Evolutionary conservation across 2,329 filamentous ascomycete genomes (phyloP).

Genomic region (Aspergillus udagawae): DNA sequence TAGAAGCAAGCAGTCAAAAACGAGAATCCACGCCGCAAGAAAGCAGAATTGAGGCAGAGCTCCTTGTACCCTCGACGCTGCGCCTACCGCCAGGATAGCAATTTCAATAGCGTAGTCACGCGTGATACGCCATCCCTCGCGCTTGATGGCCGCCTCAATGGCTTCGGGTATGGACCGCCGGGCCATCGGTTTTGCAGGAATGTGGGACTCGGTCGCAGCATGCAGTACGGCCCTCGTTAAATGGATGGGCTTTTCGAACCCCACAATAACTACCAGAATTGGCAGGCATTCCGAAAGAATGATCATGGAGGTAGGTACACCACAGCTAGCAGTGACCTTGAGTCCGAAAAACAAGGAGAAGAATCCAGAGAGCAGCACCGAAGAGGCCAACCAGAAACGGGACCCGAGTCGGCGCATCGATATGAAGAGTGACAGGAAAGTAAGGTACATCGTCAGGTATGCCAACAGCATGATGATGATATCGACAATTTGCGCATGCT

Average conservation of each 20-base stretch:
- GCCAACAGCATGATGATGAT: constrained; percentile 97
- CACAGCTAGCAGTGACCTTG: constrained; percentile 85
- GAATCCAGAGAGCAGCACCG: constrained; percentile 83
- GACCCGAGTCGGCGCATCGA: constrained; percentile 96
- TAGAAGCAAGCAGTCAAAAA: constrained; percentile 91
- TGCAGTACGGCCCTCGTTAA: constrained; percentile 90
- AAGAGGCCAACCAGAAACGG: constrained; percentile 93
- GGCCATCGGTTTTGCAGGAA: too few relatives aligned
- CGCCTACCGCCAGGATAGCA: constrained; percentile 74
- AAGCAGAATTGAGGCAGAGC: constrained; percentile 98
- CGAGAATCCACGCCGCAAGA: constrained; percentile 91
- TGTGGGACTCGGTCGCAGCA: constrained; percentile 51
- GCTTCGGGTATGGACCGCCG: too few relatives aligned
- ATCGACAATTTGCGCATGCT: constrained; percentile 94
- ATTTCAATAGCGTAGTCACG: constrained; percentile 95
- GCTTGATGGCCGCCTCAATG: constrained; percentile 60
- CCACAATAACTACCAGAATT: constrained; percentile 96
- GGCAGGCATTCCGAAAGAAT: constrained; percentile 91
- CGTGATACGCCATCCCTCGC: constrained; percentile 56
- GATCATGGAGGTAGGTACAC: constrained; percentile 89
- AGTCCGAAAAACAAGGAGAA: constrained; percentile 96
- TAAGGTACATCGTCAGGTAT: constrained; percentile 96
- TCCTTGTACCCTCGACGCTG: constrained; percentile 90
- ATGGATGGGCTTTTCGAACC: constrained; percentile 97
- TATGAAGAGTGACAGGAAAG: constrained; percentile 95